Percentiles rank a stretch among this genome's conserved stretches.
Evolutionary conservation across 306 rosid species (phyloP).

Genomic region (Cucumis melo): DNA sequence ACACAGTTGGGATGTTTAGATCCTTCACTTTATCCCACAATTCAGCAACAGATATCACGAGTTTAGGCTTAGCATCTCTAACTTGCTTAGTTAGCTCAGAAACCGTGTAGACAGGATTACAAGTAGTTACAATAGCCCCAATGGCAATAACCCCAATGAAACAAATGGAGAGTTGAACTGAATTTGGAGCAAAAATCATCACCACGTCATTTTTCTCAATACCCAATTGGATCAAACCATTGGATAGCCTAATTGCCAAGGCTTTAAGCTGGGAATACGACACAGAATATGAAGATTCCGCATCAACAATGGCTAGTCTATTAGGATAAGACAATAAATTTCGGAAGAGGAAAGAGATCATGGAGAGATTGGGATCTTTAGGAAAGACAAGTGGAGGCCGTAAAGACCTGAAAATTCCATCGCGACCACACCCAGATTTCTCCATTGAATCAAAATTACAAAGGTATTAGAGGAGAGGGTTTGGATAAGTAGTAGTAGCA

Average conservation of each 20-base stretch:
- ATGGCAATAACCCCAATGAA: slow-evolving; percentile 41
- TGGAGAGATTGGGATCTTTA: slow-evolving; percentile 30
- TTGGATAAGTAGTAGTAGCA: background rate
- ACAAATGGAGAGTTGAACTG: slow-evolving; percentile 37
- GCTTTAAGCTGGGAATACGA: slow-evolving; percentile 43
- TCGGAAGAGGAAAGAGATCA: slow-evolving; percentile 51
- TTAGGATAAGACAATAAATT: slow-evolving; percentile 23
- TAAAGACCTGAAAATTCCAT: slow-evolving; percentile 59
- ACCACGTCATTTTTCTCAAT: slow-evolving; percentile 67
- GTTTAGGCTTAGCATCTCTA: slow-evolving; percentile 56
- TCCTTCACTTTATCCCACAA: slow-evolving; percentile 43
- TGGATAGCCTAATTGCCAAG: slow-evolving; percentile 30
- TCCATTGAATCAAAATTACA: slow-evolving; percentile 31
- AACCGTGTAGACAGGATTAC: slow-evolving; percentile 55
- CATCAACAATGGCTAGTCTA: slow-evolving; percentile 56
- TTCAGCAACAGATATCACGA: slow-evolving; percentile 47
- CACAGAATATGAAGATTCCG: slow-evolving; percentile 29
- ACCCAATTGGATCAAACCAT: slow-evolving; percentile 37
- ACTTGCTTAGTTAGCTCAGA: slow-evolving; percentile 54
- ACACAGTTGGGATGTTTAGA: slow-evolving; percentile 39
- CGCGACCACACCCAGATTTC: slow-evolving; percentile 70
- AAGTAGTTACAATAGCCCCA: slow-evolving; percentile 69
- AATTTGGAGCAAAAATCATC: slow-evolving; percentile 61
- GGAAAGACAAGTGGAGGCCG: slow-evolving; percentile 45
- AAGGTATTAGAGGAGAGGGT: background rate